phyloP scores from a whole-genome alignment of 495 filamentous ascomycete genomes.

The Daldinia concentrica region DNA sequence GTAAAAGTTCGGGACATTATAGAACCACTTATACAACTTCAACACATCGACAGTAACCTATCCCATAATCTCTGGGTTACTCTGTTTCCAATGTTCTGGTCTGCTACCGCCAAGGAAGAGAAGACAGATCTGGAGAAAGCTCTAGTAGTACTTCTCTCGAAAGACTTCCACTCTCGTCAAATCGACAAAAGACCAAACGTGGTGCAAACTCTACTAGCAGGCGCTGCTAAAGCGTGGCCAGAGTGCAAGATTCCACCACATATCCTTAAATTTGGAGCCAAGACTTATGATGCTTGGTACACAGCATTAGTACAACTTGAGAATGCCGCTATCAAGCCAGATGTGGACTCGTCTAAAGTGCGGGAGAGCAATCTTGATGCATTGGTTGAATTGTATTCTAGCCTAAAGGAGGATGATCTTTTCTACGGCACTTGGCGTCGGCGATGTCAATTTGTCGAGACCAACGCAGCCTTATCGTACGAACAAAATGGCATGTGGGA shows the following conservation, averaged over 20 bases:
- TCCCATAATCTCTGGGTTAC: constrained; percentile 89
- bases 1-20: constrained; percentile 86
- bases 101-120: constrained; percentile 84
- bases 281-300: constrained; percentile 96
- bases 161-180: constrained; percentile 93
- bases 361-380: constrained; percentile 96
- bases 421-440: constrained; percentile 98
- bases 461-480: constrained; percentile 94
- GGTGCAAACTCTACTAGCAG: constrained; percentile 87
- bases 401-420: constrained; percentile 91
- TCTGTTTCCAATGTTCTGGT: constrained; percentile 93
- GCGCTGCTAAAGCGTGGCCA: constrained; percentile 80
- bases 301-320: constrained; percentile 86
- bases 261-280: constrained; percentile 90
- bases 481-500: constrained; percentile 99
- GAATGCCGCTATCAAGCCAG: constrained; percentile 80
- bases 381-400: constrained; percentile 86
- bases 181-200: constrained; percentile 95
- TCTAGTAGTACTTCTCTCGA: constrained; percentile 84
- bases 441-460: constrained; percentile 93
- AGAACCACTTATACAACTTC: constrained; percentile 91
- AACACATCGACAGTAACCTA: constrained; percentile 83
- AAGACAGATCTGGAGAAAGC: constrained; percentile 90
- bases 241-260: constrained; percentile 93
- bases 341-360: constrained; percentile 81